Percentiles rank a stretch among this genome's conserved stretches.
phyloP scores from a whole-genome alignment of 1,284 basidiomycete genomes.

The Irpex sp. region DNA sequence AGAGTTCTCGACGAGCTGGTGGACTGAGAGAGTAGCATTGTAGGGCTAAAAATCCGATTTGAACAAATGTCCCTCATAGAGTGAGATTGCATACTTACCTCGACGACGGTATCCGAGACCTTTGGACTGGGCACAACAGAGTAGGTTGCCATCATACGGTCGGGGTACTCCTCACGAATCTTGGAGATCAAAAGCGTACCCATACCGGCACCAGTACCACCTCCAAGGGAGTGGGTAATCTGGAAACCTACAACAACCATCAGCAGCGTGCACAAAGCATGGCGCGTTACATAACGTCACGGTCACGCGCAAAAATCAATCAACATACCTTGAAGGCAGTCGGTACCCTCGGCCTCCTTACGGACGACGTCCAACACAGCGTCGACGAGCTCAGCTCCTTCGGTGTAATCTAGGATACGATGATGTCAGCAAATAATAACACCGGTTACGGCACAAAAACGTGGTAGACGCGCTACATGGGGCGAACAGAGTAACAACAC shows the following conservation, averaged over 20 bases:
- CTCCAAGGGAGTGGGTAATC: conserved; percentile 96
- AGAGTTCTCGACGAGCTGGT: conserved; percentile 96
- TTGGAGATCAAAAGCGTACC: conserved; percentile 92
- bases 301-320: conserved; percentile 26
- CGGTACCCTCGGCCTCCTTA: conserved; percentile 91
- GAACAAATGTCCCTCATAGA: not conserved
- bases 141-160: conserved; percentile 98
- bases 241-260: conserved; percentile 80
- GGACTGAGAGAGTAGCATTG: conserved; percentile 94
- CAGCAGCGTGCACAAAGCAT: conserved; percentile 23
- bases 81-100: conserved; percentile 52
- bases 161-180: conserved; percentile 94
- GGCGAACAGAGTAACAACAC: not conserved
- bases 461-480: conserved; percentile 8
- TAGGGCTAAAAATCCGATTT: conserved; percentile 70
- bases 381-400: conserved; percentile 97
- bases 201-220: conserved; percentile 96
- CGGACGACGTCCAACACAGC: conserved; percentile 91
- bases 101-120: conserved; percentile 97
- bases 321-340: conserved; percentile 87
- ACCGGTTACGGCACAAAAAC: conserved; percentile 11
- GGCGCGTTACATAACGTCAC: conserved; percentile 23
- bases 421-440: conserved; percentile 18
- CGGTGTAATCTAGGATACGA: conserved; percentile 80
- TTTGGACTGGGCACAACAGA: conserved; percentile 96